phyloP scores from a whole-genome alignment of 179 eudicot species.

The Monotropa hypopitys region DNA sequence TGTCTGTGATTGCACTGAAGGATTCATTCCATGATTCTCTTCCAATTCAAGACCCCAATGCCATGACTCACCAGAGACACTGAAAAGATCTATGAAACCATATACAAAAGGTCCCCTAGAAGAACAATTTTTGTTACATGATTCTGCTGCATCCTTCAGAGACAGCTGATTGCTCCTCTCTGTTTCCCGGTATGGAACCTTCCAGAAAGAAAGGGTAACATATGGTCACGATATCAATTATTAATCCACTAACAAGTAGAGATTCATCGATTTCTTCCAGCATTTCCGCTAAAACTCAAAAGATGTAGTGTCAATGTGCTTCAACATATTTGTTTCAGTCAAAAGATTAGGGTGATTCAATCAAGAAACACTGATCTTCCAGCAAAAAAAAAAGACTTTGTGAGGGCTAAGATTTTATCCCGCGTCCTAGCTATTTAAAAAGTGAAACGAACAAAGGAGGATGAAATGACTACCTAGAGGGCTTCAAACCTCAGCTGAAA shows the following conservation, averaged over 20 bases:
- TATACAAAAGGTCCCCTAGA: constrained; percentile 50
- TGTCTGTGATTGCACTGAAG: constrained; percentile 26
- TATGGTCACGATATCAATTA: background rate
- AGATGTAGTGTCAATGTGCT: background rate
- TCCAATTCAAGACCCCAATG: constrained; percentile 52
- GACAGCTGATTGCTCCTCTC: constrained; percentile 20
- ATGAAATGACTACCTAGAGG: background rate
- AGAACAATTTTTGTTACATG: constrained; percentile 21
- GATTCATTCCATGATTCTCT: constrained; percentile 29
- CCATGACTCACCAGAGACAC: constrained; percentile 85
- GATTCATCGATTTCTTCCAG: background rate
- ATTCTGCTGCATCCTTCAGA: constrained; percentile 22
- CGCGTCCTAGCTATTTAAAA: background rate
- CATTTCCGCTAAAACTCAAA: background rate
- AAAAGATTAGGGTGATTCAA: background rate
- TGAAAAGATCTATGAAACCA: constrained; percentile 79
- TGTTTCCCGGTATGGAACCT: constrained; percentile 27
- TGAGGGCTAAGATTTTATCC: background rate
- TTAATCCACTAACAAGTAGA: background rate
- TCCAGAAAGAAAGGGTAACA: constrained; percentile 15
- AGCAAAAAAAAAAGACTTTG: background rate
- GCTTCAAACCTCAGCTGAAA: background rate
- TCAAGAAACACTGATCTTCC: background rate
- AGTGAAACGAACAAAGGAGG: background rate
- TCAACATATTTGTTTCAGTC: background rate